Conservation (phyloP, 768 basidiomycete species). For the Termitomyces sp. region DNA sequence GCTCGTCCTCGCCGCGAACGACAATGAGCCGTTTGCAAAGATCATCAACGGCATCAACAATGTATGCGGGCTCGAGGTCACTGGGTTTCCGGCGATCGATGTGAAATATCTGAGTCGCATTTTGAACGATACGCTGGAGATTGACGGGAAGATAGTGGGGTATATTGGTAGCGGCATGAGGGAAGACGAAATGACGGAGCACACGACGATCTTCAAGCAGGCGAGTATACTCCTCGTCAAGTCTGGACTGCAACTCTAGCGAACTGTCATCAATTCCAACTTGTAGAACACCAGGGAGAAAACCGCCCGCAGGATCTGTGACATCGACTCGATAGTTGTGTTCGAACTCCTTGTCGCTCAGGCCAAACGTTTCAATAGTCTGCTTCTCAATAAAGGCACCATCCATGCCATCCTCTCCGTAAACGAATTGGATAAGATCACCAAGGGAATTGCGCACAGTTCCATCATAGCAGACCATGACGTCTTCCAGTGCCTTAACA, state of each 20-base stretch:
- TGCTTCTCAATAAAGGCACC: slow-evolving; percentile 97
- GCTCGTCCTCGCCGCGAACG: slow-evolving; percentile 77
- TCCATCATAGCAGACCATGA: slow-evolving; percentile 96
- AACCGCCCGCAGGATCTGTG: slow-evolving; percentile 76
- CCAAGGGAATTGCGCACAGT: slow-evolving; percentile 97
- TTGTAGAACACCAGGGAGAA: slow-evolving; percentile 75
- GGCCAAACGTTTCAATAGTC: slow-evolving; percentile 81
- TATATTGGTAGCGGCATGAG: slow-evolving; percentile 58
- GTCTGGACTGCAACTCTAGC: slow-evolving; percentile 71
- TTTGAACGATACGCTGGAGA: slow-evolving; percentile 91
- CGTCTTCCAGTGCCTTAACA: slow-evolving; percentile 96
- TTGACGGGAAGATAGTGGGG: slow-evolving; percentile 94
- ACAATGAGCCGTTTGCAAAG: slow-evolving; percentile 77
- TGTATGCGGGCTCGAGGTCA: slow-evolving; percentile 85
- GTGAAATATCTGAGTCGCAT: slow-evolving; percentile 94
- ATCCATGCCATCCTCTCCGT: slow-evolving; percentile 99
- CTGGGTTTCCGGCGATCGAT: slow-evolving; percentile 92
- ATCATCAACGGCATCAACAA: slow-evolving; percentile 73
- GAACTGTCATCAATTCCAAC: slow-evolving; percentile 86
- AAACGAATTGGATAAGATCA: slow-evolving; percentile 93
- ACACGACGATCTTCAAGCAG: slow-evolving; percentile 70
- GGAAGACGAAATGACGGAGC: slow-evolving; percentile 84
- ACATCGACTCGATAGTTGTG: slow-evolving; percentile 94
- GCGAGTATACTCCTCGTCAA: slow-evolving; percentile 68
- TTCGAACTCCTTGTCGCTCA: slow-evolving; percentile 81